Conservation (phyloP, 73 alveolate genomes). For the Tetrahymena malaccensis region DNA sequence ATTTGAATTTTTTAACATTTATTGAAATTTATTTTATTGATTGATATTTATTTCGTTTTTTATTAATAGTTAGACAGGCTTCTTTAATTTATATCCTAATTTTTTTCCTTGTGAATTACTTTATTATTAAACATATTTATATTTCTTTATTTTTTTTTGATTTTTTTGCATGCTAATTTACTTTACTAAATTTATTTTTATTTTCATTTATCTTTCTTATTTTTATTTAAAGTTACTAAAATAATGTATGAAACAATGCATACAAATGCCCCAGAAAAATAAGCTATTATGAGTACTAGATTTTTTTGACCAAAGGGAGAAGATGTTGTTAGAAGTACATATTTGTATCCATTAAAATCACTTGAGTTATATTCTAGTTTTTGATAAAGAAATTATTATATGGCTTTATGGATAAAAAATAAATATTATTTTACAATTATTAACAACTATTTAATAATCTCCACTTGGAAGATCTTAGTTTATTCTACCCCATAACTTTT, state of each 20-base stretch:
- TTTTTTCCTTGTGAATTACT: not conserved
- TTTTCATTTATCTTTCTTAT: not conserved
- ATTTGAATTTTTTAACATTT: too few species aligned
- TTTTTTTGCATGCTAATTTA: not conserved
- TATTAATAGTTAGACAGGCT: not conserved
- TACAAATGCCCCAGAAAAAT: conserved; percentile 33
- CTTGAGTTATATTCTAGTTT: conserved; percentile 56
- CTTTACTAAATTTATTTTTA: not conserved
- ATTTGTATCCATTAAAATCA: conserved; percentile 75
- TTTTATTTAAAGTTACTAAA: not conserved
- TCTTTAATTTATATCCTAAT: too few species aligned
- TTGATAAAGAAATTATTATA: not conserved
- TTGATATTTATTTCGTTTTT: not conserved
- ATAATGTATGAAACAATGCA: conserved; percentile 4
- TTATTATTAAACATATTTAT: too few species aligned
- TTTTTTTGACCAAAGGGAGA: conserved; percentile 88
- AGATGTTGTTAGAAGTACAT: conserved; percentile 76
- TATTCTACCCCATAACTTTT: conserved; percentile 86
- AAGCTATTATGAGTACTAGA: conserved; percentile 70
- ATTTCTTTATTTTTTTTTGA: too few species aligned
- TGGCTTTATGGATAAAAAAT: too few species aligned
- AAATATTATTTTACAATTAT: conserved; percentile 15
- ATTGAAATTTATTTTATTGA: not conserved
- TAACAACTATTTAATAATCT: conserved; percentile 40
- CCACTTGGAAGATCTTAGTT: conserved; percentile 57